Evolutionary conservation across 177 flowering plant species (phyloP), one percentile per base, ranked within the genome.

Genomic region (Vitis hybrid): DNA sequence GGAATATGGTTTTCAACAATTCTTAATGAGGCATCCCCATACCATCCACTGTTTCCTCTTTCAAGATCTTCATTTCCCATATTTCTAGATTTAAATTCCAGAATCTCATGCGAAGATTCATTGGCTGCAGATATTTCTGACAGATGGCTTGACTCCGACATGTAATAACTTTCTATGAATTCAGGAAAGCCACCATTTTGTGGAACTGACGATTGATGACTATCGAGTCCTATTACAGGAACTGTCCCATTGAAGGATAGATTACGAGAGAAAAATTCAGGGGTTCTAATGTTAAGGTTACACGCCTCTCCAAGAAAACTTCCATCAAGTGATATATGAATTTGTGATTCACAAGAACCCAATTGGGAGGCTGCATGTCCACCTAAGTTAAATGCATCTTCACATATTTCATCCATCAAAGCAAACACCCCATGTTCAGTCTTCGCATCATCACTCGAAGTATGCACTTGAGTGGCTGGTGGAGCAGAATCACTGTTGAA

Each of bases 371-470:
- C 71, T 45, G 45, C 69, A 71, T 60, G 60, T 52, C 68, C 76
- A 67, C 80, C 75, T 30, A 83, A 71, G 48, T 74, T 76, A 78
- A 96, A 96, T 58, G 92, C 97, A 85, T 94, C 89, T 74, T 96
- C 96, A 83, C 84, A 77, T 81, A 92, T 88, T 74, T 87, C 93
- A 80, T 89, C 91, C 97, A 93, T 88, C 74, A 89, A 80, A 3
- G 93, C 94, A 71, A 67, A 70, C 61, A 49, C 71, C 14, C 60
- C 70, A 66, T 63, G 52, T 61, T 75, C 66, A 66, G 60, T 62
- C 54, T 67, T 69, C 19, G 63, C 49, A 70, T 76, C 75, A 59
- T 68, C 71, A 78, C 67, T 56, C 51, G 64, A 65, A 56, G 71
- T 13, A 21, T 65, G 60, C 56, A 54, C 59, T 74, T 66, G 64